Base-by-base conservation (phyloP, 108 stramenopile species). In the Cafeteria roenbergensis region DNA sequence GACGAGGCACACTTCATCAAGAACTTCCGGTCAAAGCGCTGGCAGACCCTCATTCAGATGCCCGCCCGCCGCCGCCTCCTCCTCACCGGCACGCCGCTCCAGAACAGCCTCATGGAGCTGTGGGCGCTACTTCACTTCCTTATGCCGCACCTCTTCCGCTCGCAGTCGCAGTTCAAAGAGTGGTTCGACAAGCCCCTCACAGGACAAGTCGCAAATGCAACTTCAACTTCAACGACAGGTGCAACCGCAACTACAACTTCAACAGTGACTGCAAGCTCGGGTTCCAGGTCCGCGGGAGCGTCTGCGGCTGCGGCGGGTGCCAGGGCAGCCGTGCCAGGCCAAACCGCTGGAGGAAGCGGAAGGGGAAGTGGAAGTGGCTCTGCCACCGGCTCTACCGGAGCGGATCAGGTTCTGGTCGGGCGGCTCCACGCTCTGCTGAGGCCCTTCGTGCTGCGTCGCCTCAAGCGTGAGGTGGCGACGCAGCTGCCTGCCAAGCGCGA, bases 1-100 rank as follows among this genome's bases (percentile, higher is more conserved):
- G 97, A 99, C 66, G 95, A 99, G 71, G 97, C 93, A 0, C 95
- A 99, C 69, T 92, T 95, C 76, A 96, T 99, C 73, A 96, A 96
- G 72, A 99, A 99, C 70, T 99, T 95, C 75, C 86, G 93, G 70
- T 85, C 83, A 64, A 91, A 93, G 73, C 78, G 94, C 12, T 99
- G 97, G 97, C 95, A 96, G 61, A 96, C 97, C n/a, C 82, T 99
- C 37, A 81, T 99, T 38, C 90, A 84, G 51, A 94, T 95, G 75
- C 91, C 94, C 67, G 87, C 91, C 0, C 91, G 90, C 59, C 85
- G 97, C 31, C 74, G 97, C 27, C 83, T 98, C 17, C 80, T 98
- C 2, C 78, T 98, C 42, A 88, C 92, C 34, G 92, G 92, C 21
- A 93, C 92, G 32, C 92, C 92, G 1, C 73, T 91, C 22, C 90